Evolutionary conservation across 306 rosid species (phyloP), one percentile per base, ranked within the genome.

Genomic region (Glycine tomentella): DNA sequence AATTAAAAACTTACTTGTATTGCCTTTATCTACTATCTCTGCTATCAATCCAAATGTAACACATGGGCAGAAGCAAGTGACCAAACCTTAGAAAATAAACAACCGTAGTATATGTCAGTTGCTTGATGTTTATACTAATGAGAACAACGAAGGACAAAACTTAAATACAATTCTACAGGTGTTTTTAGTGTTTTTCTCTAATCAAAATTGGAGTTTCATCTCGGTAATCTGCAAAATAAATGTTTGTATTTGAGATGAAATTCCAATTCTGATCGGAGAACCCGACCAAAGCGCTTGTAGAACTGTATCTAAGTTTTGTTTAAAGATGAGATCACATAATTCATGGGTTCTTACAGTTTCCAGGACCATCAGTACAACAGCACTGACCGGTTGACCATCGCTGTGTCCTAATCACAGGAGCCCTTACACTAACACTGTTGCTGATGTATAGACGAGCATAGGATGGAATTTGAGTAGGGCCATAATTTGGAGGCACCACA

Each of bases 351-450:
- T 87, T 53, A 89, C 97, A 90, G 44, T 81, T 89, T 79, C 80
- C 90, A 17, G 93, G 92, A 76, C 90, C 93, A 36, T 89, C 90
- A 40, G 78, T 81, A 74, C 97, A 92, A 55, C 80, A 90, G 69
- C 91, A 92, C 82, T 89, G 97, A 67, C 88, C 87, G 48, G 87
- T 83, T n/a, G 94, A 87, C 97, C 97, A 92, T 33, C 17, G 74
- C 5, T 75, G 79, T n/a, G 80, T 53, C 3, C 17, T 61, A 5
- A 17, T 57, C 61, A 53, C 3, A 14, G 76, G 45, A 17, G 1
- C 14, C 20, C 62, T 74, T 3, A 31, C 16, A 6, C 61, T 33
- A 6, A 55, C 20, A 5, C 6, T 38, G 77, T 11, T 17, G 75
- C 9, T 20, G 73, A 46, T 20, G 55, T 77, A 77, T 13, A 89